Evolutionary conservation across 139 green algal genomes (phyloP), one percentile per base, ranked within the genome.

Genomic region (Eudorina sp.): DNA sequence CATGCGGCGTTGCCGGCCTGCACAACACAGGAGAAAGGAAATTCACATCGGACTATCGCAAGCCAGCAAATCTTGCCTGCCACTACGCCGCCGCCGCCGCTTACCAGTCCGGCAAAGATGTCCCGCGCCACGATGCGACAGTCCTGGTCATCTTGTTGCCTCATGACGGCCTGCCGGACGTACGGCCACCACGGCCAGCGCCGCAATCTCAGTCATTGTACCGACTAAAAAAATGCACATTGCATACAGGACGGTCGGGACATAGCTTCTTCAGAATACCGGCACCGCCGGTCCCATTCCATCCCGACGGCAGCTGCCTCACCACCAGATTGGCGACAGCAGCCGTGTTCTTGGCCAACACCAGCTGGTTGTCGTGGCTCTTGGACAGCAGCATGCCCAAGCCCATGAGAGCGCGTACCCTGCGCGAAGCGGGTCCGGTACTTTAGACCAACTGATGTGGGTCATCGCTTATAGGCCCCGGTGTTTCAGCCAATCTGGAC

Each of bases 331-430:
- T 76, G 31, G n/a, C 43, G 0, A 91, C 58, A 0, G 86, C 86
- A 25, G 45, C 23, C 46, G 41, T 1, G 34, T 88, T 38, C 21
- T 31, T 43, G 0, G 80, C 88, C 43, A 91, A 7, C 55, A 69
- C 14, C 45, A 81, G 23, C 70, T 91, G 88, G 43, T 78, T 74
- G 23, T 73, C 29, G 4, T 40, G 11, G 58, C 51, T 85, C 40
- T 53, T 60, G 55, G 88, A 29, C 21, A 91, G 80, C 58, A 91
- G 72, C 88, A 91, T 91, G 43, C 88, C 88, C 34, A 91, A 55
- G 0, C 70, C 69, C 88, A 91, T 73, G n/a, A 91, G 70, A 14
- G 51, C 51, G 3, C 78, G 77, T 18, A 88, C 78, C 36, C 86
- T 90, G 86, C 38, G 23, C 55, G 55, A 4, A 4, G 55, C 23